phyloP scores from a whole-genome alignment of 1,284 basidiomycete genomes.

The Tilletia caries region DNA sequence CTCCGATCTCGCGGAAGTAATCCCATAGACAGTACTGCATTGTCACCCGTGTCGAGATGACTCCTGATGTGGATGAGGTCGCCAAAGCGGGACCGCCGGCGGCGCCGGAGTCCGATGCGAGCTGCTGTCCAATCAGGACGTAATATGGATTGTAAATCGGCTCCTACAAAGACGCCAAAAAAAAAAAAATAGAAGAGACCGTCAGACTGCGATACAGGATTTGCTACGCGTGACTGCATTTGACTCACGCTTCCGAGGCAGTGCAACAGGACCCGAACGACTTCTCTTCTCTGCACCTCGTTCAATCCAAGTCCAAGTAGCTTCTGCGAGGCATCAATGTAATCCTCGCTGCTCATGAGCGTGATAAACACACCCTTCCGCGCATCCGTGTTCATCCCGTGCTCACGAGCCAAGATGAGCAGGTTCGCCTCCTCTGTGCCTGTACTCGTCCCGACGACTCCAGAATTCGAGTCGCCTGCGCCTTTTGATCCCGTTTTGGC shows the following conservation, averaged over 20 bases:
- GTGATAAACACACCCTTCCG: slow-evolving; percentile 85
- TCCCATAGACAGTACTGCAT: slow-evolving; percentile 97
- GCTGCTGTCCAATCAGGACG: slow-evolving; percentile 66
- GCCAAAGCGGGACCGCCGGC: neutral
- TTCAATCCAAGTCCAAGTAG: slow-evolving; percentile 76
- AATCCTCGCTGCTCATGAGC: slow-evolving; percentile 78
- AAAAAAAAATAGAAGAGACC: neutral
- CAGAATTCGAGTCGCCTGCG: slow-evolving; percentile 60
- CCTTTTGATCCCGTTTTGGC: slow-evolving; percentile 55
- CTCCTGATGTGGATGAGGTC: neutral
- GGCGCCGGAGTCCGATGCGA: slow-evolving; percentile 55
- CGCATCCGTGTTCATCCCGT: slow-evolving; percentile 98
- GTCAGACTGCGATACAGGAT: neutral
- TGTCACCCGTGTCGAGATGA: slow-evolving; percentile 69
- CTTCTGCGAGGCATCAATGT: slow-evolving; percentile 83
- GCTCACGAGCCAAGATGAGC: slow-evolving; percentile 75
- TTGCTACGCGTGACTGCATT: neutral
- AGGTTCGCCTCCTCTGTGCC: slow-evolving; percentile 56
- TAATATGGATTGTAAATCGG: slow-evolving; percentile 94
- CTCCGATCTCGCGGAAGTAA: slow-evolving; percentile 85
- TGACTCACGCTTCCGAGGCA: slow-evolving; percentile 66
- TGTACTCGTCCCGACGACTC: neutral
- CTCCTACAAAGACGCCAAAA: too few species aligned
- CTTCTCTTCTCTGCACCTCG: slow-evolving; percentile 89
- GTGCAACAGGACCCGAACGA: slow-evolving; percentile 84